Base-by-base conservation (phyloP, 225 moss, liverwort and hornwort genomes). In the Anthoceros angustus region DNA sequence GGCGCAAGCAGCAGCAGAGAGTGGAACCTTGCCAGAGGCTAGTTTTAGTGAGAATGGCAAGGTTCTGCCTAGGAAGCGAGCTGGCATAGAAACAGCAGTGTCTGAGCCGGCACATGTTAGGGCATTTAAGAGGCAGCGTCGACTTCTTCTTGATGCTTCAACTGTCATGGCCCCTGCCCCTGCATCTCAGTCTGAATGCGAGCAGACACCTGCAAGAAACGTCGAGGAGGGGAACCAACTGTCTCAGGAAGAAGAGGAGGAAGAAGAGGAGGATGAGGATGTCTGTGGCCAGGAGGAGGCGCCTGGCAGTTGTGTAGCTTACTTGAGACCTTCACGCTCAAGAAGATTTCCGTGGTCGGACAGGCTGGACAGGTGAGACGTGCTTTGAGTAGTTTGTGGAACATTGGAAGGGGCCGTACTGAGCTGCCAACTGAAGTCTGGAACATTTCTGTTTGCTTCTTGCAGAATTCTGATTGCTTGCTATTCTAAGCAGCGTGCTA, bases 321-420 rank as follows among this genome's bases (percentile, higher is more conserved):
- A 82, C 65, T 70, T 92, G 71, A 98, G 83, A 73, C 80, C 86
- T 65, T 70, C 86, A 77, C 89, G 98, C 41, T 68, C 81, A 24
- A 89, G 75, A 66, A 86, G 98, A 68, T 89, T 92, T 79, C 73
- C 74, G 0, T 98, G 98, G 98, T 89, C 92, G 61, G 98, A 92
- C 66, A 64, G 63, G 63, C 40, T 84, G 43, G 98, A 98, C 64
- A 80, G 87, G 91, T 92, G 60, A 41, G 48, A 23, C 65, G 20
- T 32, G 12, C 5, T 32, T 32, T 4, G 32, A 26, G 5, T 5
- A 41, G 12, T 67, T 3, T 69, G 25, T 63, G 42, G 48, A 15
- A n/a, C 8, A 23, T 43, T 25, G 8, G 38, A 15, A 12, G 6
- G 25, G 6, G 5, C 70, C 70, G 26, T 64, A 43, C 15, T 73